Evolutionary conservation across 345 rosid species (phyloP).

Genomic region (Erucastrum elatum): DNA sequence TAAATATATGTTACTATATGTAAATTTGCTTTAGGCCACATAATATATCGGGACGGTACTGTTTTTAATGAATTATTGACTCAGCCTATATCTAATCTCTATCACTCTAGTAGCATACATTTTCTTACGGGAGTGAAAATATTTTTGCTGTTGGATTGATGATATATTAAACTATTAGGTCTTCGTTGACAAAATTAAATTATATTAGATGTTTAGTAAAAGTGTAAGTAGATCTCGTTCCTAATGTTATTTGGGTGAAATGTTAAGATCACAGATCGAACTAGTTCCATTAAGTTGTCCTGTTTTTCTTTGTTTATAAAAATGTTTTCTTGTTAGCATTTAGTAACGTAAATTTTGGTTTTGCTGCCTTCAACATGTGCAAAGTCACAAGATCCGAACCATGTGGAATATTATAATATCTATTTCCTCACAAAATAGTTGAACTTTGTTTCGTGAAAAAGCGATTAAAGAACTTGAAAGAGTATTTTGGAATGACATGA

Average conservation of each 20-base stretch:
- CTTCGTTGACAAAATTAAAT: background rate
- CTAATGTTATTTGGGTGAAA: background rate
- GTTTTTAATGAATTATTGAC: too few species aligned
- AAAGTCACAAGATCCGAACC: conserved; percentile 33
- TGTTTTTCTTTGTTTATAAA: too few species aligned
- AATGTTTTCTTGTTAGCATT: background rate
- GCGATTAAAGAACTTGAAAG: background rate
- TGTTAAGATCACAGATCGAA: background rate
- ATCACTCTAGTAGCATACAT: background rate
- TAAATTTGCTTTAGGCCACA: too few species aligned
- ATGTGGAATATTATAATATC: background rate
- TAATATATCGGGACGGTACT: too few species aligned
- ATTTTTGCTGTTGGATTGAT: background rate
- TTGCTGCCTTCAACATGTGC: conserved; percentile 34
- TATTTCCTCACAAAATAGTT: background rate
- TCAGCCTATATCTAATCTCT: too few species aligned
- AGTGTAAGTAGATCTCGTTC: conserved; percentile 6
- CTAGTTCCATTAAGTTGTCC: background rate
- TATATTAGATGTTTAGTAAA: background rate
- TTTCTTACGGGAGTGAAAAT: background rate
- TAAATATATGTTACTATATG: too few species aligned
- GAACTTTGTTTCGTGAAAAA: background rate
- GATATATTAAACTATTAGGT: background rate
- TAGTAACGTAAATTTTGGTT: conserved; percentile 32
- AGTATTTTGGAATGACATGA: background rate